A percentile compares a stretch with the other conserved stretches of the same genome.
These are phyloP conservation scores for Suillus placidus DNA, from an alignment of 768 basidiomycete genomes.

Conservation along the genomic window DNA sequence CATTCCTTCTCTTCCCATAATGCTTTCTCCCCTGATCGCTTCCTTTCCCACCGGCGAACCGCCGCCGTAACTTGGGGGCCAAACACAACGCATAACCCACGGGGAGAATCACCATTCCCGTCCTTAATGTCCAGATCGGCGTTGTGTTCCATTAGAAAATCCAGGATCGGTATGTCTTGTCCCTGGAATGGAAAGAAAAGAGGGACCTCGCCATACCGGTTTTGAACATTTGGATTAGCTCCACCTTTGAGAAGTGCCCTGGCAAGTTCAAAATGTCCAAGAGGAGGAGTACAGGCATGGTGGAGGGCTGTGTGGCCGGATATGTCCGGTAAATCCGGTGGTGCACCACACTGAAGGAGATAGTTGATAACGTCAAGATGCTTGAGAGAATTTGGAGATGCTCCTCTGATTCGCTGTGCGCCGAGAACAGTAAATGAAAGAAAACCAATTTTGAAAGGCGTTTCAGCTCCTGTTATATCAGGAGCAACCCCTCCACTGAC, in stretches of 20 bases:
- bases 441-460: constrained; percentile 47
- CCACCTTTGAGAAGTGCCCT: constrained; percentile 46
- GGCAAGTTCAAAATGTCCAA: constrained; percentile 33
- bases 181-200: constrained; percentile 39
- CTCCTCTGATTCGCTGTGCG: constrained; percentile 37
- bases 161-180: constrained; percentile 36
- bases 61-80: constrained; percentile 49
- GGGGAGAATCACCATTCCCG: constrained; percentile 42
- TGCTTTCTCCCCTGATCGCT: constrained; percentile 45
- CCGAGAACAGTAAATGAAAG: constrained; percentile 44
- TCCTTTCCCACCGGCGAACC: constrained; percentile 50
- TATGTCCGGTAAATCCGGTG: constrained; percentile 47
- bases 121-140: constrained; percentile 46
- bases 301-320: constrained; percentile 53
- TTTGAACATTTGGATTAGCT: constrained; percentile 52
- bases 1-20: constrained; percentile 48
- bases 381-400: constrained; percentile 20
- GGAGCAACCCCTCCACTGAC: constrained; percentile 37
- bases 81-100: constrained; percentile 31
- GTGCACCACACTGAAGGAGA: constrained; percentile 45
- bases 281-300: constrained; percentile 40
- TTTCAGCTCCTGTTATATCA: constrained; percentile 43
- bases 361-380: constrained; percentile 42
- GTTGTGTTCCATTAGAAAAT: constrained; percentile 51
- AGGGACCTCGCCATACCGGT: constrained; percentile 51